Evolutionary conservation across 2,329 filamentous ascomycete genomes (phyloP).

Genomic region (Stagonosporopsis cucurbitacearum): DNA sequence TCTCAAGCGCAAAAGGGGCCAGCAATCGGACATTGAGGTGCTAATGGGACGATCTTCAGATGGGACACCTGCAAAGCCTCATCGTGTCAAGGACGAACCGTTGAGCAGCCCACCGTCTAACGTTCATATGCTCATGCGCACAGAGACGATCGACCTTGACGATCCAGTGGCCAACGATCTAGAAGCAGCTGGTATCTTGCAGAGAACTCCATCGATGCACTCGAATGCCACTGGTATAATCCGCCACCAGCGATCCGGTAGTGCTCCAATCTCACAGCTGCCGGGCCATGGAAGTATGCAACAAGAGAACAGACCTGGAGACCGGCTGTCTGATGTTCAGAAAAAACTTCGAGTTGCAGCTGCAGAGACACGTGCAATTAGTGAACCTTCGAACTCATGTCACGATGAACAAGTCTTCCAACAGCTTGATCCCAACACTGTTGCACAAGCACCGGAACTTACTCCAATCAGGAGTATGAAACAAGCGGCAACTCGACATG

Average conservation of each 20-base stretch:
- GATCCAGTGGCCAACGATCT: slow-evolving; percentile 38
- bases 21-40: slow-evolving; percentile 25
- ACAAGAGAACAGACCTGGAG: background rate
- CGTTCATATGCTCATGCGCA: slow-evolving; percentile 33
- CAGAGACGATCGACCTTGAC: slow-evolving; percentile 56
- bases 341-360: background rate
- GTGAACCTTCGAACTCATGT: slow-evolving; percentile 24
- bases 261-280: slow-evolving; percentile 32
- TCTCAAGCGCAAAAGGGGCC: slow-evolving; percentile 52
- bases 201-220: slow-evolving; percentile 15
- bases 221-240: slow-evolving; percentile 20
- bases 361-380: slow-evolving; percentile 29
- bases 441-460: slow-evolving; percentile 19
- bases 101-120: slow-evolving; percentile 40
- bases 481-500: slow-evolving; percentile 10
- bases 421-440: slow-evolving; percentile 38
- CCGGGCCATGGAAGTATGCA: slow-evolving; percentile 24
- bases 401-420: slow-evolving; percentile 22
- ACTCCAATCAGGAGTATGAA: slow-evolving; percentile 31
- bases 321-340: background rate
- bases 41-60: slow-evolving; percentile 33
- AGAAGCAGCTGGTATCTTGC: slow-evolving; percentile 39
- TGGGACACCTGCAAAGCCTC: slow-evolving; percentile 40
- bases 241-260: slow-evolving; percentile 39
- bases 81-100: slow-evolving; percentile 51